Evolutionary conservation across 768 basidiomycete genomes (phyloP), one percentile per base, ranked within the genome.

Genomic region (Mycena kentingensis): DNA sequence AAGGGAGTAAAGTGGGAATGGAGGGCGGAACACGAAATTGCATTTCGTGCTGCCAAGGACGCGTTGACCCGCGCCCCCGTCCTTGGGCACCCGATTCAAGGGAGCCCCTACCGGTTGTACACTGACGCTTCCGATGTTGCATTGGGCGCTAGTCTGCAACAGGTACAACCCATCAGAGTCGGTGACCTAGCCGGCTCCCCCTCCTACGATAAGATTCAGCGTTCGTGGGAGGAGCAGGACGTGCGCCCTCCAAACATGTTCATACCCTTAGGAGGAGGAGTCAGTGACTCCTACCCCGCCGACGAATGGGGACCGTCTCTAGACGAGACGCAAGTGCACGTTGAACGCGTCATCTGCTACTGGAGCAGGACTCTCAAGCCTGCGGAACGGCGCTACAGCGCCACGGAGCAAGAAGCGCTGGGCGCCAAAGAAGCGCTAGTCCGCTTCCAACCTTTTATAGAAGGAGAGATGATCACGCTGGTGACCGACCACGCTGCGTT

Each of bases 291-390:
- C 29, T 2, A 28, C n/a, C n/a, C 13, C 25, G 27, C 12, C 27
- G 49, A 25, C 7, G 19, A 10, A 5, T 55, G 55, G 55, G 32
- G n/a, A 6, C 3, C 1, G 6, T 19, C 18, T 16, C 37, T 26
- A 16, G 50, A 63, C 22, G 57, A 61, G 3, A 64, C 65, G 5
- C 19, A 18, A 2, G 52, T 67, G 3, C 34, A 54, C 36, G 53
- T 65, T 8, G 65, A 67, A 45, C 25, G 64, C 11, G 64, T 67
- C 7, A 62, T 64, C 12, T 46, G 59, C 5, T 67, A 67, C 44
- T 67, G 67, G 64, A 54, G 46, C 16, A 19, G 60, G 46, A 39
- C 55, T 2, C 44, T 66, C 11, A 39, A 39, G 21, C 10, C 37
- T 10, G 15, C 37, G 37, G 37, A 39, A 19, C 8, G 37, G 13